phyloP scores from a whole-genome alignment of 306 rosid species.

The Rosa chinensis region DNA sequence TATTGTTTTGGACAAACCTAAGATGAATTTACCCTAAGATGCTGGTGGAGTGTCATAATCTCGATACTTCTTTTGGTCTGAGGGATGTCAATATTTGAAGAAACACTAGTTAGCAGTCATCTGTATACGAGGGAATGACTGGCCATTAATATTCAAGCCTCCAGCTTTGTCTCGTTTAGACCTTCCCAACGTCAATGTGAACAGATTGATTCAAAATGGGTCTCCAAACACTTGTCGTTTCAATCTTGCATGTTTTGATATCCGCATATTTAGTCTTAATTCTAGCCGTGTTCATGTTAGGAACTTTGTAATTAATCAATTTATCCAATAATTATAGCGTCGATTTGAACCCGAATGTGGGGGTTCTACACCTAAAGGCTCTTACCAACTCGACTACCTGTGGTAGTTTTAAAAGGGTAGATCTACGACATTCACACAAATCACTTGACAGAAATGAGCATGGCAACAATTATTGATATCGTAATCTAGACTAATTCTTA shows the following conservation, averaged over 20 bases:
- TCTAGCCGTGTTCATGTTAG: neutral
- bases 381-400: no score
- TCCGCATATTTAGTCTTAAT: neutral
- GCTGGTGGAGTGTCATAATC: neutral
- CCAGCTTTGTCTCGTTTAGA: neutral
- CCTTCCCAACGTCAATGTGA: neutral
- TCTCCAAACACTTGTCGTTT: neutral
- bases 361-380: no score
- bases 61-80: neutral
- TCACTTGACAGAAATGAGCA: no score
- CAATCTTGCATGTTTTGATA: neutral
- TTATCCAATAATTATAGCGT: neutral
- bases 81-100: neutral
- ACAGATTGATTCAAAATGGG: neutral
- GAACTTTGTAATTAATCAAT: neutral
- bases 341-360: no score
- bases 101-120: neutral
- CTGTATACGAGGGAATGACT: neutral
- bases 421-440: no score
- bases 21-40: neutral
- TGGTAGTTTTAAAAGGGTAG: no score
- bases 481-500: no score
- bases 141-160: neutral
- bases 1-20: neutral
- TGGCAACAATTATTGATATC: no score